phyloP scores from a whole-genome alignment of 2,329 filamentous ascomycete species.

The Magnaporthiopsis poae region DNA sequence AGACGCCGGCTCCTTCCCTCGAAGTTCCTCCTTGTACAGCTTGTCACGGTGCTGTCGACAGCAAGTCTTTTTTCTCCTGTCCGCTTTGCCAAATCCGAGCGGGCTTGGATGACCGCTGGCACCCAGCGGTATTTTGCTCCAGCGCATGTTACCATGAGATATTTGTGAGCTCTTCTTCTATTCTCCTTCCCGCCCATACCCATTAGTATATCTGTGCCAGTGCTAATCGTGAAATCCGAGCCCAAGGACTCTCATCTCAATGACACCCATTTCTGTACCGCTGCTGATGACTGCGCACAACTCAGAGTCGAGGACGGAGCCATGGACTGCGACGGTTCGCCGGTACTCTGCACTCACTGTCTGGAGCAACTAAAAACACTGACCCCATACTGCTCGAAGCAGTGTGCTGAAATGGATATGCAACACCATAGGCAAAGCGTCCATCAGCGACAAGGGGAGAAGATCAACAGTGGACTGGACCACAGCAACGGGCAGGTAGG shows the following conservation, averaged over 20 bases:
- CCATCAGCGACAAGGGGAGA: constrained; percentile 17
- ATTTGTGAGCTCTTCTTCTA: not conserved
- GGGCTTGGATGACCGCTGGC: constrained; percentile 12
- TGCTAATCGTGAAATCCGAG: not conserved
- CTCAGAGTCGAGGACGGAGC: constrained; percentile 15
- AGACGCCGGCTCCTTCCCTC: not conserved
- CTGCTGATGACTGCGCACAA: constrained; percentile 17
- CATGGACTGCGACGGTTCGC: constrained; percentile 13
- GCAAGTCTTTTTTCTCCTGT: constrained; percentile 18
- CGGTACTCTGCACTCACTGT: constrained; percentile 24
- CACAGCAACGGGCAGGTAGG: not conserved
- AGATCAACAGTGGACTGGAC: not conserved
- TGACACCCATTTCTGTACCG: constrained; percentile 18
- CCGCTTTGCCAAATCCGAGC: constrained; percentile 19
- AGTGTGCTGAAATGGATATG: constrained; percentile 23
- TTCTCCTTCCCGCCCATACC: not conserved
- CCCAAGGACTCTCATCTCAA: constrained; percentile 16
- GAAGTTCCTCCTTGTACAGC: constrained; percentile 18
- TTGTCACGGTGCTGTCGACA: constrained; percentile 15
- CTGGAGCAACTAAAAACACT: constrained; percentile 18
- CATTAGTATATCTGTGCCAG: no score
- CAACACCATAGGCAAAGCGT: constrained; percentile 22
- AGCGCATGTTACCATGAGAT: constrained; percentile 16
- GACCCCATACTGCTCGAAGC: constrained; percentile 22
- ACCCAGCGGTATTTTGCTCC: constrained; percentile 20